These are phyloP conservation scores for Acacia melanoxylon DNA, from an alignment of 306 rosid genomes.

Conservation along the genomic window DNA sequence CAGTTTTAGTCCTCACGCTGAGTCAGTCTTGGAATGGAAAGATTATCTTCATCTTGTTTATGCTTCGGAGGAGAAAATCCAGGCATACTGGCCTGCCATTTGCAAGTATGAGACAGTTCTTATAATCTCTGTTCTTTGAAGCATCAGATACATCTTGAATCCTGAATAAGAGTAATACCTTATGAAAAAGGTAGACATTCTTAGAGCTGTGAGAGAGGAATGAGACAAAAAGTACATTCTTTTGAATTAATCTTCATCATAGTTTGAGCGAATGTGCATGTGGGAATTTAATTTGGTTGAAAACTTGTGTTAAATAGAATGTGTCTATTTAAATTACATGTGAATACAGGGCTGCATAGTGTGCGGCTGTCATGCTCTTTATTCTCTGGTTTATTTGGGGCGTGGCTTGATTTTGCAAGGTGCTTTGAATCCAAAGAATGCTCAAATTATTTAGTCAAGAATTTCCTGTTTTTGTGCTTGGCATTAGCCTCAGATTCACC, in stretches of 20 bases:
- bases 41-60: conserved; percentile 40
- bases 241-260: neutral
- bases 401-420: neutral
- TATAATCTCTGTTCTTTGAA: neutral
- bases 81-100: conserved; percentile 40
- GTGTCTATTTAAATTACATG: neutral
- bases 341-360: neutral
- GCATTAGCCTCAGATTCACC: neutral
- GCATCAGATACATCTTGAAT: neutral
- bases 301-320: neutral
- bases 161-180: neutral
- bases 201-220: neutral
- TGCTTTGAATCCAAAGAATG: neutral
- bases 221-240: neutral
- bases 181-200: neutral
- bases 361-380: neutral
- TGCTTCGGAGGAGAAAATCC: conserved; percentile 39
- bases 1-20: conserved; percentile 45
- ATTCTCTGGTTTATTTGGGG: neutral
- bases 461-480: neutral
- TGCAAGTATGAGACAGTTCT: conserved; percentile 32
- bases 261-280: neutral
- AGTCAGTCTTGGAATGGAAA: conserved; percentile 49
- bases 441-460: neutral
- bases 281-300: neutral